Percentiles rank a stretch among this genome's conserved stretches.
phyloP scores from a whole-genome alignment of 148 eudicot genomes.

The Pharnaceum exiguum region DNA sequence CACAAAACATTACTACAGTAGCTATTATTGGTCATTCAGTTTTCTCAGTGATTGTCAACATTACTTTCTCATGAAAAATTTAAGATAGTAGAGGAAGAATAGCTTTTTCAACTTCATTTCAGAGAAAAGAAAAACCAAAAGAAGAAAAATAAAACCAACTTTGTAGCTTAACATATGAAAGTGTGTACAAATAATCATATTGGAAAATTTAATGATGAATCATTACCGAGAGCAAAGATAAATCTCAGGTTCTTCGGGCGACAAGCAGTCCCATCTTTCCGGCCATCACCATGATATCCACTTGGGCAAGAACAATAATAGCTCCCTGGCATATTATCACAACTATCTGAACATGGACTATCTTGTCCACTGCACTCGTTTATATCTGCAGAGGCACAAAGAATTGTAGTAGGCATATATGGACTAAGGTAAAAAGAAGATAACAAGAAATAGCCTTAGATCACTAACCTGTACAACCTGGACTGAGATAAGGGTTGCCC shows the following conservation, averaged over 20 bases:
- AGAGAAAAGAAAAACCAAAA: background rate
- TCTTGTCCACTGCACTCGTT: slow-evolving; percentile 3
- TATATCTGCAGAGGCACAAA: slow-evolving; percentile 12
- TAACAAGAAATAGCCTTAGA: background rate
- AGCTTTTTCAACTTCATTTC: too few relatives aligned
- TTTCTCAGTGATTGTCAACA: too few relatives aligned
- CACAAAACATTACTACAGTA: too few relatives aligned
- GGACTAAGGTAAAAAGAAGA: background rate
- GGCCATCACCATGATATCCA: slow-evolving; percentile 19
- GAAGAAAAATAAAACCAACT: too few relatives aligned
- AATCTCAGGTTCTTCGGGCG: slow-evolving; percentile 3
- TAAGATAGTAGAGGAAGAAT: too few relatives aligned
- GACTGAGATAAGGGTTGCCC: slow-evolving; percentile 27
- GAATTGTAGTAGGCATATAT: background rate
- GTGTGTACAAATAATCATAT: too few relatives aligned
- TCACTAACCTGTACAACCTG: slow-evolving; percentile 23
- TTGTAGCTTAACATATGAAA: too few relatives aligned
- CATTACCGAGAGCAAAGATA: slow-evolving; percentile 11
- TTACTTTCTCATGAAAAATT: too few relatives aligned
- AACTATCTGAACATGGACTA: slow-evolving; percentile 15
- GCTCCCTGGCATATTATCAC: slow-evolving; percentile 15
- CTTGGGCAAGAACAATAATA: slow-evolving; percentile 17
- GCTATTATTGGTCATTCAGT: too few relatives aligned
- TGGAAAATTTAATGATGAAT: too few relatives aligned
- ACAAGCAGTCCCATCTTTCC: slow-evolving; percentile 22